Percentiles rank a stretch among this genome's conserved stretches.
These are phyloP conservation scores for Spathaspora passalidarum DNA, from an alignment of 805 yeast species.

Conservation along the genomic window DNA sequence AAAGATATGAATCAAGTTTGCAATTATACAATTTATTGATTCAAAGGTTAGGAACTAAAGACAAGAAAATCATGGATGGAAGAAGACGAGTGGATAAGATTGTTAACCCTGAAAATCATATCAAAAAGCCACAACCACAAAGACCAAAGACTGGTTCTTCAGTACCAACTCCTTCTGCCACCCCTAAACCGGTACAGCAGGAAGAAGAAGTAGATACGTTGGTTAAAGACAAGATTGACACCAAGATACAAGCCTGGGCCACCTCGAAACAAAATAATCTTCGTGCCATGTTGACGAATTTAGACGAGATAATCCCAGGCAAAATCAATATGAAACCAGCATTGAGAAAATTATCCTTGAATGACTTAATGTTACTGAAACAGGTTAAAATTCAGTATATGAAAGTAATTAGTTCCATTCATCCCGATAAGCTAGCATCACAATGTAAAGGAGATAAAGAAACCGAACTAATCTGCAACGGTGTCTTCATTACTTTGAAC, in stretches of 20 bases:
- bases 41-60: constrained; percentile 58
- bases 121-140: constrained; percentile 2
- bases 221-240: constrained; percentile 34
- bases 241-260: constrained; percentile 9
- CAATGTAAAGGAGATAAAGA: constrained; percentile 52
- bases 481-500: constrained; percentile 78
- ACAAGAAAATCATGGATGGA: constrained; percentile 69
- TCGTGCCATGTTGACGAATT: constrained; percentile 68
- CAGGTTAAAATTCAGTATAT: constrained; percentile 82
- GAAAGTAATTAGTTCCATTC: constrained; percentile 76
- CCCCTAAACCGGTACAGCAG: constrained; percentile 17
- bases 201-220: constrained; percentile 47
- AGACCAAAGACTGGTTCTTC: constrained; percentile 6
- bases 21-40: constrained; percentile 59
- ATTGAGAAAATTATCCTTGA: constrained; percentile 8
- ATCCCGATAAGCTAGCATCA: constrained; percentile 74
- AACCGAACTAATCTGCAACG: constrained; percentile 79
- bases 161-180: not conserved
- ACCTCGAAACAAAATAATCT: constrained; percentile 76
- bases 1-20: constrained; percentile 64
- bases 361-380: constrained; percentile 81
- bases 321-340: constrained; percentile 48
- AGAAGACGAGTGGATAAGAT: constrained; percentile 72
- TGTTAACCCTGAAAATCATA: constrained; percentile 46
- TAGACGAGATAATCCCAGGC: constrained; percentile 59